Base-by-base conservation (phyloP, 2,329 filamentous ascomycete species). In the Penicillium sp. region DNA sequence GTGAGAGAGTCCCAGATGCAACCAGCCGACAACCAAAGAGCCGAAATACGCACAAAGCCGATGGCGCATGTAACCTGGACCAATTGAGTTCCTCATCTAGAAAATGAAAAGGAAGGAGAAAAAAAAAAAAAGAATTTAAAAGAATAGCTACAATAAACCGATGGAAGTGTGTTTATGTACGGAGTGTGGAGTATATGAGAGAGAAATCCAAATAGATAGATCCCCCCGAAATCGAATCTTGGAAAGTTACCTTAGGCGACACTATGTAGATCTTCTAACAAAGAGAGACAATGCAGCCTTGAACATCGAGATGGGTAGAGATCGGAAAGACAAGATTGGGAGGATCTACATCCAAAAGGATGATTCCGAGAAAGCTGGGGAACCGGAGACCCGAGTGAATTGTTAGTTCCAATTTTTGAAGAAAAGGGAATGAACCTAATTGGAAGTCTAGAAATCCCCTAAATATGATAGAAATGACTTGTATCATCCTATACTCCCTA, bases 311-410 rank as follows among this genome's bases (percentile, higher is more conserved):
- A 22, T 20, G 42, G 44, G 37, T n/a, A 16, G 13, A 29, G 37
- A 53, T 53, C 51, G 37, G 20, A 2, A 13, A 16, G 29, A 49
- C 9, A 11, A 50, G 44, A 50, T 54, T 49, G 52, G 52, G 11
- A 22, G 37, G 2, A 14, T 26, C 9, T 43, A 14, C 4, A 40
- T 40, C 8, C 4, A 16, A 20, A 32, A n/a, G 42, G n/a, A n/a
- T 8, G 42, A 45, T 45, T 22, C 18, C 18, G 2, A 32, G 29
- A 46, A 46, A 45, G 43, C 43, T 16, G 43, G 43, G 26, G 40
- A 4, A 24, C 13, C 45, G 31, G 45, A 13, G 35, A 50, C 34
- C 47, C 35, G n/a, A 24, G 11, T 37, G 7, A 18, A 18, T 50
- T 16, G 34, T 22, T 35, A 16, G 14, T 13, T 35, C 22, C 2